A percentile compares a stretch with the other conserved stretches of the same genome.
Conservation (phyloP, 148 eudicot genomes). For the Hydrangea macrophylla region DNA sequence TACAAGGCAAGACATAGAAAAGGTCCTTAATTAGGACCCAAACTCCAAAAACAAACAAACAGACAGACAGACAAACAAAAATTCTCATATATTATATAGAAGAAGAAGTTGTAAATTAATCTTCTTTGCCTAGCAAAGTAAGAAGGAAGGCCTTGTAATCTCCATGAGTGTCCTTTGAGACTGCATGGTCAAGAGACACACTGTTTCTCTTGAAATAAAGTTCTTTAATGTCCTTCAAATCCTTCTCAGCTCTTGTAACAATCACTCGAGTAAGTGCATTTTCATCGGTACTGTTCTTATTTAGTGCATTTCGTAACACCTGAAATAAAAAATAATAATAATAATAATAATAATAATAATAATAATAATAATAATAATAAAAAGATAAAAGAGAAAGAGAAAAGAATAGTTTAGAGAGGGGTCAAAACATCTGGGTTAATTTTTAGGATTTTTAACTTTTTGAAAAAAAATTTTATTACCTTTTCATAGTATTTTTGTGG, state of each 20-base stretch:
- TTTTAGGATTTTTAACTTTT: too few relatives aligned
- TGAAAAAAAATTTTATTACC: too few relatives aligned
- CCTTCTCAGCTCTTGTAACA: slow-evolving; percentile 69
- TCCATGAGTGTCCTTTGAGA: slow-evolving; percentile 57
- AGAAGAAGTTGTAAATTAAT: slow-evolving; percentile 15
- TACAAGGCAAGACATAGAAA: background rate
- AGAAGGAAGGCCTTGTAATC: slow-evolving; percentile 77
- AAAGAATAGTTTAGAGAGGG: too few relatives aligned
- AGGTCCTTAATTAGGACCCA: background rate
- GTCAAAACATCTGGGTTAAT: too few relatives aligned
- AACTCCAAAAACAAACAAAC: background rate
- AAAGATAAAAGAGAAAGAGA: too few relatives aligned
- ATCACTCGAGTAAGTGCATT: slow-evolving; percentile 72
- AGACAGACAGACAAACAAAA: background rate
- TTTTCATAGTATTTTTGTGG: slow-evolving; percentile 66
- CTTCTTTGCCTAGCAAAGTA: slow-evolving; percentile 57
- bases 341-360: too few relatives aligned
- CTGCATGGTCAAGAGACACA: slow-evolving; percentile 53
- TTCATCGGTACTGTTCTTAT: slow-evolving; percentile 59
- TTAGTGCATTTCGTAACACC: slow-evolving; percentile 57
- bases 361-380: too few relatives aligned
- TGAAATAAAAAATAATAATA: slow-evolving; percentile 9
- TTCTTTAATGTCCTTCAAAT: slow-evolving; percentile 52
- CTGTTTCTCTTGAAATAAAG: slow-evolving; percentile 72
- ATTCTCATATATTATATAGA: background rate